Evolutionary conservation across 768 basidiomycete genomes (phyloP).

Genomic region (Baorangia bicolor): DNA sequence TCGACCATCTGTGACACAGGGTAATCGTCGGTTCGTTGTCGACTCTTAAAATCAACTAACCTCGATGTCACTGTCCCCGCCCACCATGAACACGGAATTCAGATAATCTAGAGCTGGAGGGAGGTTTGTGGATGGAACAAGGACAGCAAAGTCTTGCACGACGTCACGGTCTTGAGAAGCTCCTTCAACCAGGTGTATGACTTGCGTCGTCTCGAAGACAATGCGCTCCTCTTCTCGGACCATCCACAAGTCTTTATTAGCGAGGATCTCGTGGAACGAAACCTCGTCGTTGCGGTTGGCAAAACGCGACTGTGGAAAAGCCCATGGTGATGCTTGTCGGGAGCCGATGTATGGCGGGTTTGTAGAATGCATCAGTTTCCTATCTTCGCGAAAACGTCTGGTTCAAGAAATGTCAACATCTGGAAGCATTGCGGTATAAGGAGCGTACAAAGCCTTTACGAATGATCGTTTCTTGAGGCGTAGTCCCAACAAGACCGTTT

Average conservation of each 20-base stretch:
- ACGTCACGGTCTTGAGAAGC: neutral
- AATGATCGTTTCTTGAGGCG: slow-evolving; percentile 23
- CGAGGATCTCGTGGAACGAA: neutral
- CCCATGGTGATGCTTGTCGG: neutral
- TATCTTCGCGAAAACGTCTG: slow-evolving; percentile 4
- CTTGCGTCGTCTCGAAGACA: slow-evolving; percentile 16
- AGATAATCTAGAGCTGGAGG: slow-evolving; percentile 12
- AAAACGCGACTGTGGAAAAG: neutral
- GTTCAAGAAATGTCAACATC: neutral
- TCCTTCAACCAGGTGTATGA: neutral
- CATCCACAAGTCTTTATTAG: slow-evolving; percentile 16
- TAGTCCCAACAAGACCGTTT: slow-evolving; percentile 7
- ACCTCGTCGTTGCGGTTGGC: neutral
- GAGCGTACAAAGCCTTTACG: slow-evolving; percentile 9
- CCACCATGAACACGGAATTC: no score
- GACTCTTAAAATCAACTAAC: neutral
- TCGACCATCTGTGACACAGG: neutral
- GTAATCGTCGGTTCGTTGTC: neutral
- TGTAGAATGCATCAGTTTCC: neutral
- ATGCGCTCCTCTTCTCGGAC: slow-evolving; percentile 18
- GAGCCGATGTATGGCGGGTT: rapidly evolving
- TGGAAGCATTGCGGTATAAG: neutral
- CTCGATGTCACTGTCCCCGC: no score
- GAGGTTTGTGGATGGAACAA: no score
- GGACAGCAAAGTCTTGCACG: slow-evolving; percentile 13